Evolutionary conservation across 495 filamentous ascomycete species (phyloP).

Genomic region (Aspergillus leporis): DNA sequence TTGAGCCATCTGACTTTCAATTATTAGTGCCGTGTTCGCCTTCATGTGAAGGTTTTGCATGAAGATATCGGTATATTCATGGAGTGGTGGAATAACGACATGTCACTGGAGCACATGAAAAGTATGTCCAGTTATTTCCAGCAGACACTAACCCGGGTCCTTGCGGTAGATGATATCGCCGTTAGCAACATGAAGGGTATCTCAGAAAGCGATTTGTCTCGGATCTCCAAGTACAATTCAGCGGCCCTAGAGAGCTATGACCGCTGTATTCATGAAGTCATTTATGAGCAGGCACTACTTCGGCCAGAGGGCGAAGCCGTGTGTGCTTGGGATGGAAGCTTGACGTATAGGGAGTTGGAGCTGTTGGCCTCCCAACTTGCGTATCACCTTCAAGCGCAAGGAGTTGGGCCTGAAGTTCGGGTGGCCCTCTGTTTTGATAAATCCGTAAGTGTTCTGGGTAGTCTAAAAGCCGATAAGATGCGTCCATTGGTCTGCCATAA

Average conservation of each 20-base stretch:
- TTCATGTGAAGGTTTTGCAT: slow-evolving; percentile 46
- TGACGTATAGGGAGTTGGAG: slow-evolving; percentile 59
- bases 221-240: slow-evolving; percentile 45
- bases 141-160: slow-evolving; percentile 29
- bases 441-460: slow-evolving; percentile 37
- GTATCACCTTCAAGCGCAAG: slow-evolving; percentile 42
- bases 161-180: slow-evolving; percentile 31
- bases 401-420: slow-evolving; percentile 47
- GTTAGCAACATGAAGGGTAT: slow-evolving; percentile 36
- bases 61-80: slow-evolving; percentile 46
- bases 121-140: slow-evolving; percentile 43
- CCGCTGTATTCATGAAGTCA: slow-evolving; percentile 52
- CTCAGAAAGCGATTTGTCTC: slow-evolving; percentile 40
- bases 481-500: background rate
- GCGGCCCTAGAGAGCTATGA: slow-evolving; percentile 34
- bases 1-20: slow-evolving; percentile 8
- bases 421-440: slow-evolving; percentile 61
- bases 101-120: slow-evolving; percentile 46
- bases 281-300: slow-evolving; percentile 40
- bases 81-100: slow-evolving; percentile 47
- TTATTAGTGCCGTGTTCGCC: slow-evolving; percentile 43
- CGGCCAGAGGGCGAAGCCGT: slow-evolving; percentile 48
- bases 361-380: slow-evolving; percentile 48
- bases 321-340: slow-evolving; percentile 58
- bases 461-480: background rate